Conservation (phyloP, 2,329 filamentous ascomycete species). For the Fusarium abutilonis region DNA sequence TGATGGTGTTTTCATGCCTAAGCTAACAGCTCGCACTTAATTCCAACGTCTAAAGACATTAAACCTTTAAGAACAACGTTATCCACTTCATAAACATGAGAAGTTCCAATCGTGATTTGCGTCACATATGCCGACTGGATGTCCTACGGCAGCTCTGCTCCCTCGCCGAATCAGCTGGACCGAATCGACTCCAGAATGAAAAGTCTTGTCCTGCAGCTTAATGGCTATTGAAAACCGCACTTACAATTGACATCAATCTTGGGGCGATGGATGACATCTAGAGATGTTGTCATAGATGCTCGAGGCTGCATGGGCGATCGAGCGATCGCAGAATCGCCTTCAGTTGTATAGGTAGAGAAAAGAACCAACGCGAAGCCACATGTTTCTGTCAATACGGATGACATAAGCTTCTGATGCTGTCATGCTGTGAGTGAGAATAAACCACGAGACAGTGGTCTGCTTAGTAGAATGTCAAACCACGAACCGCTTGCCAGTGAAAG, state of each 20-base stretch:
- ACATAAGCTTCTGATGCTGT: background rate
- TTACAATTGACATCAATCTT: conserved; percentile 23
- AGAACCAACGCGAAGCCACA: background rate
- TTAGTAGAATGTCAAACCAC: background rate
- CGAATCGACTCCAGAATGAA: too few species aligned
- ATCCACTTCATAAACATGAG: background rate
- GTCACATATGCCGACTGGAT: background rate
- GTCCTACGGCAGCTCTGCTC: background rate
- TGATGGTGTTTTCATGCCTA: conserved; percentile 34
- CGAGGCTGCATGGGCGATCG: conserved; percentile 5
- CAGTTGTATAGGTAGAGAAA: background rate
- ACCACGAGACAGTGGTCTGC: conserved; percentile 3
- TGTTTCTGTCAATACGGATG: background rate
- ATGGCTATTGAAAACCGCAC: background rate
- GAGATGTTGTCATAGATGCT: conserved; percentile 9
- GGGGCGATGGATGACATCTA: conserved; percentile 7
- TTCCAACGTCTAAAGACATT: conserved; percentile 1
- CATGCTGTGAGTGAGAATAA: conserved; percentile 25
- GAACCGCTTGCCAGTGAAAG: too few species aligned
- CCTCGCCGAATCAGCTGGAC: too few species aligned
- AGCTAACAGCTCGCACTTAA: conserved; percentile 14
- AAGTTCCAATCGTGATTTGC: background rate
- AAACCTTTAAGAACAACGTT: conserved; percentile 4
- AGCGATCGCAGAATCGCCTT: conserved; percentile 3
- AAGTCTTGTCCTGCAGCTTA: background rate